Conservation (phyloP, 805 yeast species). For the Yarrowia sp. region DNA sequence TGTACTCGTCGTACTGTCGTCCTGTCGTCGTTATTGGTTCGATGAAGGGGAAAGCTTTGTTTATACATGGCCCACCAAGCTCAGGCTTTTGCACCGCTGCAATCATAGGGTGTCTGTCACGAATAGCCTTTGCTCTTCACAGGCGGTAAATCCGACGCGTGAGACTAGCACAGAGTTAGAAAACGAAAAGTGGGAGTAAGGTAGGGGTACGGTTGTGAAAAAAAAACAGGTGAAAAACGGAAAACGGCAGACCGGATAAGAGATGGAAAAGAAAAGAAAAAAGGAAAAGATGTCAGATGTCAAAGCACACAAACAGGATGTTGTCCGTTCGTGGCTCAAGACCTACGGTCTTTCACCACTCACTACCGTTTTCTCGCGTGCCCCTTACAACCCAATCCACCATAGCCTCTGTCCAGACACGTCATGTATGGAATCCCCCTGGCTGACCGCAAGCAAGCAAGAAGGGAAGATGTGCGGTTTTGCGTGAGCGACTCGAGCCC, state of each 20-base stretch:
- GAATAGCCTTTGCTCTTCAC: not conserved
- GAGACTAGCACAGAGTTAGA: not conserved
- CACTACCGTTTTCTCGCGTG: not conserved
- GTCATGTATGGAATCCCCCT: slow-evolving; percentile 27
- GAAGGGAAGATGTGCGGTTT: no score
- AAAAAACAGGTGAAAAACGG: no score
- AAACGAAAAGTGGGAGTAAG: not conserved
- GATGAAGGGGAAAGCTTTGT: slow-evolving; percentile 14
- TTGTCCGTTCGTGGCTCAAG: not conserved
- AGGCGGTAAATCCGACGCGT: slow-evolving; percentile 20
- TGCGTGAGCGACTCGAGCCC: no score
- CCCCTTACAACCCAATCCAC: not conserved
- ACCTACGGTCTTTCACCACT: no score
- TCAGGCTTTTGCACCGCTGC: slow-evolving; percentile 5
- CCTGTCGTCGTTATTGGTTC: not conserved
- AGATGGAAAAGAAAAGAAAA: no score
- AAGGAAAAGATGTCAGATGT: no score
- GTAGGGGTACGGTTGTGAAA: no score
- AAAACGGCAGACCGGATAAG: no score
- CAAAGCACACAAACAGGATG: no score
- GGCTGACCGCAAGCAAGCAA: not conserved
- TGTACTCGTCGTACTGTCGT: not conserved
- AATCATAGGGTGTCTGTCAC: slow-evolving; percentile 4
- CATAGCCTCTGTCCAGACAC: not conserved
- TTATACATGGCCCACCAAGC: slow-evolving; percentile 9